phyloP scores from a whole-genome alignment of 2,329 filamentous ascomycete genomes.

The Akanthomyces uredinophilus region DNA sequence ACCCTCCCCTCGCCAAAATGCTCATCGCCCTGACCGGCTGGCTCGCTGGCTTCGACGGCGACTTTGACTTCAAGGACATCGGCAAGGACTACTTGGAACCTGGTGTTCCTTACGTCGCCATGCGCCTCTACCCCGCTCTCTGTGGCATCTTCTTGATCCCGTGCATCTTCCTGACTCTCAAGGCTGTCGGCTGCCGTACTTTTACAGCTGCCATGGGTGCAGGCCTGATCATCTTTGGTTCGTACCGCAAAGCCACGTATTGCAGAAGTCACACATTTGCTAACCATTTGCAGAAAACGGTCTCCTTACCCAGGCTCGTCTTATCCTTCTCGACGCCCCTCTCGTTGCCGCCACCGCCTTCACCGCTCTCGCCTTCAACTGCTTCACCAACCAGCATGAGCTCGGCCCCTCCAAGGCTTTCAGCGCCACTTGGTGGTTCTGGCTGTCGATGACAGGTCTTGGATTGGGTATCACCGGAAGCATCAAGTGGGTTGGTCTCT shows the following conservation, averaged over 20 bases:
- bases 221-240: conserved; percentile 85
- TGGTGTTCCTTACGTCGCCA: conserved; percentile 91
- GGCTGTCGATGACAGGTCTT: conserved; percentile 81
- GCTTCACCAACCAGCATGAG: conserved; percentile 96
- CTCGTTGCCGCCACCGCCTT: conserved; percentile 90
- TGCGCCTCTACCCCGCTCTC: conserved; percentile 89
- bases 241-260: conserved; percentile 28
- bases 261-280: conserved; percentile 11
- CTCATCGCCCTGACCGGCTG: conserved; percentile 93
- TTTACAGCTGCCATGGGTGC: conserved; percentile 79
- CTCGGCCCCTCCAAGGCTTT: conserved; percentile 86
- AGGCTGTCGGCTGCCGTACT: conserved; percentile 83
- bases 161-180: conserved; percentile 90
- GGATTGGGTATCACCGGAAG: conserved; percentile 85
- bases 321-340: conserved; percentile 94
- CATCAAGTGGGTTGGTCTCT: conserved; percentile 98
- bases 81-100: conserved; percentile 97
- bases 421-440: conserved; percentile 93
- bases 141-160: conserved; percentile 85
- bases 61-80: conserved; percentile 99
- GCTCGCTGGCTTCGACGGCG: conserved; percentile 88
- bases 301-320: conserved; percentile 85
- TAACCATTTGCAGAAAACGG: conserved; percentile 69
- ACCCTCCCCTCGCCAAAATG: conserved; percentile 93
- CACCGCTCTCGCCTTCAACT: conserved; percentile 83